phyloP scores from a whole-genome alignment of 108 stramenopile genomes.

The Nitzschia inconspicua region DNA sequence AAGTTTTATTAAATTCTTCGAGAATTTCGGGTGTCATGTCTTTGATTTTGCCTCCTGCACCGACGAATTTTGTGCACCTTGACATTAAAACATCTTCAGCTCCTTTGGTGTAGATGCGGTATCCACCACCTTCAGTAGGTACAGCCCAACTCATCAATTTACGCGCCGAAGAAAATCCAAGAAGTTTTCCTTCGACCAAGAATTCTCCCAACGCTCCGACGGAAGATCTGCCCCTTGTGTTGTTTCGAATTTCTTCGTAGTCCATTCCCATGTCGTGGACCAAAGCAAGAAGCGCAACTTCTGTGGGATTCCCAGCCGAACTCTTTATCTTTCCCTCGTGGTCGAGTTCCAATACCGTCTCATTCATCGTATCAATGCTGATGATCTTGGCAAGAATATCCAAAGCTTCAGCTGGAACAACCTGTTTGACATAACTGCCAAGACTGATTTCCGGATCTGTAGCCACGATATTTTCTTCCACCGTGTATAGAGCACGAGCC shows the following conservation, averaged over 20 bases:
- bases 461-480: slow-evolving; percentile 40
- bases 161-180: slow-evolving; percentile 85
- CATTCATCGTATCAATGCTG: slow-evolving; percentile 82
- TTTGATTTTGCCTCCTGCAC: slow-evolving; percentile 22
- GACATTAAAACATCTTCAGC: slow-evolving; percentile 76
- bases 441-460: slow-evolving; percentile 50
- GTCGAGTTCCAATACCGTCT: slow-evolving; percentile 57
- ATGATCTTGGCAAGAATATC: slow-evolving; percentile 50
- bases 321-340: slow-evolving; percentile 27
- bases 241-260: slow-evolving; percentile 64
- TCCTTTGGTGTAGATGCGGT: slow-evolving; percentile 85
- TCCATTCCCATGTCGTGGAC: slow-evolving; percentile 58
- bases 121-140: slow-evolving; percentile 57
- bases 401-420: slow-evolving; percentile 28
- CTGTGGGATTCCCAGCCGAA: slow-evolving; percentile 90
- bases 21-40: slow-evolving; percentile 31
- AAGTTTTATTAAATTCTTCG: slow-evolving; percentile 28
- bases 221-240: slow-evolving; percentile 60
- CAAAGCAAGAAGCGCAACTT: slow-evolving; percentile 85
- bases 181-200: slow-evolving; percentile 70
- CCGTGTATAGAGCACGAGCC: slow-evolving; percentile 60
- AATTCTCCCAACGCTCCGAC: slow-evolving; percentile 54
- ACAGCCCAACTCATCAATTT: slow-evolving; percentile 94
- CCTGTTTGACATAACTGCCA: slow-evolving; percentile 47
- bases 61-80: slow-evolving; percentile 40